These are phyloP conservation scores for Withania somnifera DNA, from an alignment of 305 asterid species.

Conservation along the genomic window DNA sequence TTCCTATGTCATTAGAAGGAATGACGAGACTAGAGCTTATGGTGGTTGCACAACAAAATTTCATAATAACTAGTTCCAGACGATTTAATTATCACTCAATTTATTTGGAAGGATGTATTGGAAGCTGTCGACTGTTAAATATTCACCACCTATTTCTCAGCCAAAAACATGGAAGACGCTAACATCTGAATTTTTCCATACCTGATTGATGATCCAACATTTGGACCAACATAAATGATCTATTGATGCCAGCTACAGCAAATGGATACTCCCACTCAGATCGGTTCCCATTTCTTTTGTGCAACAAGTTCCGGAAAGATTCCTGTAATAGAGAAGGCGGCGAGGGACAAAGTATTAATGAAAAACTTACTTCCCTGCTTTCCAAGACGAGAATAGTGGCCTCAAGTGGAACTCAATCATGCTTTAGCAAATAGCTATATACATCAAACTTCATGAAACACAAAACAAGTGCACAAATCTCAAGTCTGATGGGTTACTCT, in stretches of 20 bases:
- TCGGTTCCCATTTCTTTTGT: slow-evolving; percentile 78
- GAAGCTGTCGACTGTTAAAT: not conserved
- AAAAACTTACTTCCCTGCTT: not conserved
- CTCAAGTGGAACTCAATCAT: not conserved
- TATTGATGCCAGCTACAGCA: slow-evolving; percentile 93
- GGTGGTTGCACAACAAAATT: not conserved
- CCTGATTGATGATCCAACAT: slow-evolving; percentile 94
- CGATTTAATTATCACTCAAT: not conserved
- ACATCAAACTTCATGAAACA: not conserved
- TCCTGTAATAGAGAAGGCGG: slow-evolving; percentile 31
- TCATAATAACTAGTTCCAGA: not conserved
- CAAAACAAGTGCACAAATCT: not conserved
- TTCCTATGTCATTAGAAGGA: not conserved
- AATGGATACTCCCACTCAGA: slow-evolving; percentile 99
- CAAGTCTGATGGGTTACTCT: not conserved
- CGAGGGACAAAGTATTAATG: not conserved
- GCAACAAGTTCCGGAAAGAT: slow-evolving; percentile 59
- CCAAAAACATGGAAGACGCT: not conserved
- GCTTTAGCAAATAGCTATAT: not conserved
- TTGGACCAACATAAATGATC: slow-evolving; percentile 86
- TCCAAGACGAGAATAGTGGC: not conserved
- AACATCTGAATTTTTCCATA: not conserved
- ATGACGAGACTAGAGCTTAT: not conserved
- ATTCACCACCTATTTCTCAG: not conserved
- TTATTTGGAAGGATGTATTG: not conserved